Base-by-base conservation (phyloP, 2,329 filamentous ascomycete species). In the Trichophyton benhamiae region DNA sequence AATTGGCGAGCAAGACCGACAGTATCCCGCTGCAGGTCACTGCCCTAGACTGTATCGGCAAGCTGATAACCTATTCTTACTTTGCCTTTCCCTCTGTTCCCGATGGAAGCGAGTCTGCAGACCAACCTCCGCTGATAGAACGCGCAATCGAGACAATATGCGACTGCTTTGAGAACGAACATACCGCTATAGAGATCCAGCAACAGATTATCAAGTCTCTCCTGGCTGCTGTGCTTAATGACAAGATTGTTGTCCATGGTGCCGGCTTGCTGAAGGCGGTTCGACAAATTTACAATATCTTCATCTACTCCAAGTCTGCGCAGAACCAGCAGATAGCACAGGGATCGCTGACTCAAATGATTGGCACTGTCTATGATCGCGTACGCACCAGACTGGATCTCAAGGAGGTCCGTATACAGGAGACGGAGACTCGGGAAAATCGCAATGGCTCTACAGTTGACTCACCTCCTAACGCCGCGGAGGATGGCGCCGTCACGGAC, bases 101-200 rank as follows among this genome's bases (percentile, higher is more conserved):
- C 1, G 25, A 63, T 57, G 44, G 44, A 58, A 74, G 78, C 66
- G 76, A 79, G 66, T 75, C 74, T 49, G 70, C 73, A 63, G 74
- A 74, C 60, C 65, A 71, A 25, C 67, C 71, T 65, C 91, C 92
- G 15, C 80, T 99, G 66, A 99, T 99, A 71, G 95, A 99, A 76
- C 84, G 92, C 66, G 94, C 95, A 63, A 99, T 99, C 70, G 95
- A 99, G 76, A 96, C 94, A 41, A 99, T 99, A 79, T 99, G 94
- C 80, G 92, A 97, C 72, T 99, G 94, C 74, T 99, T 99, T 72
- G 91, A 97, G 72, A 92, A 94, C 71, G 94, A 99, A 77, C 89
- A 89, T 1, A 99, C 95, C 0, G 86, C 90, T 2, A 83, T 87
- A 59, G 92, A 96, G 73, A 87, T 97, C 57, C 94, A 99, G 75